Evolutionary conservation across 2,329 filamentous ascomycete species (phyloP).

Genomic region (Ascosphaera aggregata): DNA sequence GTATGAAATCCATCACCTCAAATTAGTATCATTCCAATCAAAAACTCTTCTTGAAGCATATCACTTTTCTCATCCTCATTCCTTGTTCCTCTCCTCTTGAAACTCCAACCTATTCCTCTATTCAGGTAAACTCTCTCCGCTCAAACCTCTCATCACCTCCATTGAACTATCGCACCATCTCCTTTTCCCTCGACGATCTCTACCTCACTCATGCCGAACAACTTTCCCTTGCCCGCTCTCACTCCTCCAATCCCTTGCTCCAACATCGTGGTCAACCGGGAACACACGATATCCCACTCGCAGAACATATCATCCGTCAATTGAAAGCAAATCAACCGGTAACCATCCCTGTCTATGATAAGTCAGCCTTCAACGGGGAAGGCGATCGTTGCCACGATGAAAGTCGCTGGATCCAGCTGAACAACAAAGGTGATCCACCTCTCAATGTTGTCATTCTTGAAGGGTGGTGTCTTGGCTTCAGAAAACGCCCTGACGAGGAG

Average conservation of each 20-base stretch:
- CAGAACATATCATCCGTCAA: constrained; percentile 37
- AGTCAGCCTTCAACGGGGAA: constrained; percentile 49
- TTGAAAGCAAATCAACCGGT: constrained; percentile 28
- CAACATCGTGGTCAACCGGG: constrained; percentile 67
- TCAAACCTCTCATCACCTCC: constrained; percentile 32
- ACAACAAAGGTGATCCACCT: constrained; percentile 12
- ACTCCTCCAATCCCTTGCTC: constrained; percentile 51
- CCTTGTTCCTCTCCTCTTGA: too few species aligned
- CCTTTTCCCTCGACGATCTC: constrained; percentile 73
- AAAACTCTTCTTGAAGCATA: neutral
- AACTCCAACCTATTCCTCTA: neutral
- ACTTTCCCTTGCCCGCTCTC: constrained; percentile 34
- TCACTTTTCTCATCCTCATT: too few species aligned
- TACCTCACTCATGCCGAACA: constrained; percentile 57
- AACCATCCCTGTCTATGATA: constrained; percentile 58
- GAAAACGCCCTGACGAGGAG: constrained; percentile 32
- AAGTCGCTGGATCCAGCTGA: constrained; percentile 34
- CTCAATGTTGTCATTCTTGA: constrained; percentile 55
- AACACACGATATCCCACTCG: constrained; percentile 53
- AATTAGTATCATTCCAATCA: too few species aligned
- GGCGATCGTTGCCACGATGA: constrained; percentile 51
- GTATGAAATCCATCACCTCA: too few species aligned
- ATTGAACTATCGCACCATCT: constrained; percentile 39
- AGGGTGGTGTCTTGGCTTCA: constrained; percentile 80
- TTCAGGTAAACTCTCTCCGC: constrained; percentile 37